Evolutionary conservation across 208 protist species (phyloP).

Genomic region (Leishmania arabica): DNA sequence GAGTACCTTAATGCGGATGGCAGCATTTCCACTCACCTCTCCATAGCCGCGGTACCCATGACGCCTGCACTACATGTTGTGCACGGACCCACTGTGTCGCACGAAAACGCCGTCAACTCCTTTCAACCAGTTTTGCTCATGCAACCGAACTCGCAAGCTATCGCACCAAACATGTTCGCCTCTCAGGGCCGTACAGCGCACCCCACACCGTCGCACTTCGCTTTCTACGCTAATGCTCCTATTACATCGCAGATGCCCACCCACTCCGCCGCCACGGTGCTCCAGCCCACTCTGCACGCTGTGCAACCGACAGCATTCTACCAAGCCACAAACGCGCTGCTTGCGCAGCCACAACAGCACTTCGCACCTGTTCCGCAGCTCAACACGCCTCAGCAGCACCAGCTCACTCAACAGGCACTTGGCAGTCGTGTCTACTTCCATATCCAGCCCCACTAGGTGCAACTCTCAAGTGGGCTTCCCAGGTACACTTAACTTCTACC

Average conservation of each 20-base stretch:
- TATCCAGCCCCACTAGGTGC: conserved; percentile 13
- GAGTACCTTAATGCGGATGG: conserved; percentile 45
- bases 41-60: conserved; percentile 6
- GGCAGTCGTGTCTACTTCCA: conserved; percentile 27
- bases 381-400: conserved; percentile 12
- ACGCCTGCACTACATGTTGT: conserved; percentile 19
- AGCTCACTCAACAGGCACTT: conserved; percentile 2
- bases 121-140: conserved; percentile 25
- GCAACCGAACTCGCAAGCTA: conserved; percentile 24
- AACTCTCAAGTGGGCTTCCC: neutral
- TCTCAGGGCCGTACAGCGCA: conserved; percentile 9
- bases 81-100: conserved; percentile 10
- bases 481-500: neutral
- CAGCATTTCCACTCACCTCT: conserved; percentile 28
- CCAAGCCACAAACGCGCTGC: conserved; percentile 3
- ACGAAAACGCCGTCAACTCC: conserved; percentile 31
- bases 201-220: conserved; percentile 8
- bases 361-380: neutral
- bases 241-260: conserved; percentile 10
- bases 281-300: conserved; percentile 7
- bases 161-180: conserved; percentile 20
- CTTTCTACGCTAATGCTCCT: conserved; percentile 23
- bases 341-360: conserved; percentile 16
- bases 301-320: conserved; percentile 28
- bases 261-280: conserved; percentile 15